Evolutionary conservation across 2,329 filamentous ascomycete genomes (phyloP).

Genomic region (Lojkania enalia): DNA sequence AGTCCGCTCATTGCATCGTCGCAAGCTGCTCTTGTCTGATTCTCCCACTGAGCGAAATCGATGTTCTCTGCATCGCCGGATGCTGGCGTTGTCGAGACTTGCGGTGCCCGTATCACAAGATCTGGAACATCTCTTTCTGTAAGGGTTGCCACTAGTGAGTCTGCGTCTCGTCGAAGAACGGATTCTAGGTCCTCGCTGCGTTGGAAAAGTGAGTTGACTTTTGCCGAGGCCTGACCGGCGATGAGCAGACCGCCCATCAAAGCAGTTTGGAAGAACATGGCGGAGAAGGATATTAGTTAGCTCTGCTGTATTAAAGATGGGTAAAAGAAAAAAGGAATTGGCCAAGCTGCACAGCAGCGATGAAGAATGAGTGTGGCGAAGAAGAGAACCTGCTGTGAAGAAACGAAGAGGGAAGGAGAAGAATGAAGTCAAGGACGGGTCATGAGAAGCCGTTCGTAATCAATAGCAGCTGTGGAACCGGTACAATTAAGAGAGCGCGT

Average conservation of each 20-base stretch:
- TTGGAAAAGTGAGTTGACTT: slow-evolving; percentile 33
- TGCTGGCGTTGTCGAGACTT: slow-evolving; percentile 36
- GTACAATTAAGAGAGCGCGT: slow-evolving; percentile 29
- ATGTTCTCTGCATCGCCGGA: slow-evolving; percentile 40
- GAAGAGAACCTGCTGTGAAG: slow-evolving; percentile 25
- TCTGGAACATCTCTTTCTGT: slow-evolving; percentile 42
- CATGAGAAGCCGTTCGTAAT: slow-evolving; percentile 34
- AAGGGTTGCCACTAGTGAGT: slow-evolving; percentile 38
- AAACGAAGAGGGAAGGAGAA: slow-evolving; percentile 34
- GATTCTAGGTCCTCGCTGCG: slow-evolving; percentile 37
- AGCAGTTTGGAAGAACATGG: slow-evolving; percentile 38
- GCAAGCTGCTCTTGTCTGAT: slow-evolving; percentile 59
- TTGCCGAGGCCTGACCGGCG: slow-evolving; percentile 37
- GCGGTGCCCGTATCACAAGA: slow-evolving; percentile 29
- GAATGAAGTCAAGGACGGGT: slow-evolving; percentile 27
- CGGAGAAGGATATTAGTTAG: slow-evolving; percentile 32
- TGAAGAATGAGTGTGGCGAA: slow-evolving; percentile 32
- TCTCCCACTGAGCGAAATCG: slow-evolving; percentile 41
- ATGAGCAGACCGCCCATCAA: slow-evolving; percentile 37
- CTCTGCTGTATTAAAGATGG: slow-evolving; percentile 40
- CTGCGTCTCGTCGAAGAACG: slow-evolving; percentile 37
- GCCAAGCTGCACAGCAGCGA: slow-evolving; percentile 44
- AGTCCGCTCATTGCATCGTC: slow-evolving; percentile 58
- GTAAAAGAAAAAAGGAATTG: slow-evolving; percentile 19
- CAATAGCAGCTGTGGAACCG: slow-evolving; percentile 26